Evolutionary conservation across 805 yeast genomes (phyloP).

Genomic region (Candida nonsorbophila): DNA sequence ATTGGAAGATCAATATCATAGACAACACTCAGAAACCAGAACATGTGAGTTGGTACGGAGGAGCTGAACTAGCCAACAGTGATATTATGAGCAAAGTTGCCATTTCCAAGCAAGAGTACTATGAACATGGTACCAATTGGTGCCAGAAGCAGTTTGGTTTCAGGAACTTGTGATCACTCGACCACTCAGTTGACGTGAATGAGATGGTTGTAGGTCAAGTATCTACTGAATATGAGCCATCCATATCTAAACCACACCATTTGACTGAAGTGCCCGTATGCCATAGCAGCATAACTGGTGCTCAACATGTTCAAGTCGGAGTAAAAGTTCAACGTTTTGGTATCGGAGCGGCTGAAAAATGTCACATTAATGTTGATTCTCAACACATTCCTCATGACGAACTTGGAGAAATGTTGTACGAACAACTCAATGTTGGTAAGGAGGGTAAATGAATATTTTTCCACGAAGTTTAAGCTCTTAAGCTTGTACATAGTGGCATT

Average conservation of each 20-base stretch:
- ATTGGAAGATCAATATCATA: conserved; percentile 54
- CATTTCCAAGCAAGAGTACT: conserved; percentile 74
- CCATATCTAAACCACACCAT: conserved; percentile 94
- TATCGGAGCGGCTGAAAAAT: conserved; percentile 21
- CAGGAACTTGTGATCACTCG: conserved; percentile 14
- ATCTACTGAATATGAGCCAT: conserved; percentile 76
- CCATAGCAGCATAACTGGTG: conserved; percentile 64
- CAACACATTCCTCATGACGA: conserved; percentile 23
- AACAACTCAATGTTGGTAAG: conserved; percentile 38
- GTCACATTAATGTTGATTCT: conserved; percentile 33
- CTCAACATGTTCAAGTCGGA: conserved; percentile 35
- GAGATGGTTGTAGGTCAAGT: conserved; percentile 71
- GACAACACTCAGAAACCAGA: conserved; percentile 12
- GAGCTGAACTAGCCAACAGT: conserved; percentile 24
- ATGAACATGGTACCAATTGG: conserved; percentile 73
- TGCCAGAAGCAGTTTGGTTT: conserved; percentile 50
- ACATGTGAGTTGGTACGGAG: conserved; percentile 34
- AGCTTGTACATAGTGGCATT: conserved; percentile 11
- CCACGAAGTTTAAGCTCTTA: conserved; percentile 32
- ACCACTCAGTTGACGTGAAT: conserved; percentile 14
- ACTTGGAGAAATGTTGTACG: conserved; percentile 29
- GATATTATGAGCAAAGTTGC: conserved; percentile 46
- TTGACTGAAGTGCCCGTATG: conserved; percentile 77
- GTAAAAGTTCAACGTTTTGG: conserved; percentile 31
- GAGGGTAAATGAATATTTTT: conserved; percentile 47